A percentile compares a stretch with the other conserved stretches of the same genome.
These are phyloP conservation scores for Amesomyces nigricolor DNA, from an alignment of 2,329 filamentous ascomycete genomes.

Conservation along the genomic window DNA sequence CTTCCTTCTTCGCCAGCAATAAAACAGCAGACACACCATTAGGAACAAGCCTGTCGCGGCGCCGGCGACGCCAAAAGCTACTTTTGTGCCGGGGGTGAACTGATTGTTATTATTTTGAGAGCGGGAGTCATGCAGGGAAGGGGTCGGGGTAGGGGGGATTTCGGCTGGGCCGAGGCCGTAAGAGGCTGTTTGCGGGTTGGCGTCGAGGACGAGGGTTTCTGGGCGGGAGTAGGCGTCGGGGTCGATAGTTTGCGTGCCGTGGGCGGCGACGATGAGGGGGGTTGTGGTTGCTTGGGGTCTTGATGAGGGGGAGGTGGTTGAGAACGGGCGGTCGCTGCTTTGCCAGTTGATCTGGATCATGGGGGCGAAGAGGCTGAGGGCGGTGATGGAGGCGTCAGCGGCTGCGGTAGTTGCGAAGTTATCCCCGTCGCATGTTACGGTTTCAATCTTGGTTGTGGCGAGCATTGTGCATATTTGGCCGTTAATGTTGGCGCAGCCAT, in stretches of 20 bases:
- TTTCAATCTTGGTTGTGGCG: slow-evolving; percentile 22
- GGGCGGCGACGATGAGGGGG: not conserved
- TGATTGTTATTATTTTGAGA: not conserved
- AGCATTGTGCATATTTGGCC: slow-evolving; percentile 27
- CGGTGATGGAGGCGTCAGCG: slow-evolving; percentile 19
- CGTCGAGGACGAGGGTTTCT: slow-evolving; percentile 17
- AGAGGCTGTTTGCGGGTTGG: not conserved
- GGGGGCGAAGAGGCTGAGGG: slow-evolving; percentile 25
- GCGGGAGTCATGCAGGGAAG: not conserved
- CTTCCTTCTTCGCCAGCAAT: slow-evolving; percentile 20
- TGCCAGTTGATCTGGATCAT: slow-evolving; percentile 31
- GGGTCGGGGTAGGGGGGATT: not conserved
- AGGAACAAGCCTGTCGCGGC: slow-evolving; percentile 19
- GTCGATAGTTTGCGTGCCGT: slow-evolving; percentile 15
- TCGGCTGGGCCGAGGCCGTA: not conserved
- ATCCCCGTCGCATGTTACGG: slow-evolving; percentile 23
- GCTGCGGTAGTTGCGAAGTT: slow-evolving; percentile 20
- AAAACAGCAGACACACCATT: slow-evolving; percentile 22
- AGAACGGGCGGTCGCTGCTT: slow-evolving; percentile 21
- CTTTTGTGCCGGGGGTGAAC: slow-evolving; percentile 17
- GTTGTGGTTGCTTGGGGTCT: not conserved
- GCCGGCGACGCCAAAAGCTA: slow-evolving; percentile 23
- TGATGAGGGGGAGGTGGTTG: not conserved
- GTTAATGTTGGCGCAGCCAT: slow-evolving; percentile 26
- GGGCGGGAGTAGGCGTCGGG: slow-evolving; percentile 1